Evolutionary conservation across 2,329 filamentous ascomycete genomes (phyloP), one percentile per base, ranked within the genome.

Genomic region (Didymella sp.): DNA sequence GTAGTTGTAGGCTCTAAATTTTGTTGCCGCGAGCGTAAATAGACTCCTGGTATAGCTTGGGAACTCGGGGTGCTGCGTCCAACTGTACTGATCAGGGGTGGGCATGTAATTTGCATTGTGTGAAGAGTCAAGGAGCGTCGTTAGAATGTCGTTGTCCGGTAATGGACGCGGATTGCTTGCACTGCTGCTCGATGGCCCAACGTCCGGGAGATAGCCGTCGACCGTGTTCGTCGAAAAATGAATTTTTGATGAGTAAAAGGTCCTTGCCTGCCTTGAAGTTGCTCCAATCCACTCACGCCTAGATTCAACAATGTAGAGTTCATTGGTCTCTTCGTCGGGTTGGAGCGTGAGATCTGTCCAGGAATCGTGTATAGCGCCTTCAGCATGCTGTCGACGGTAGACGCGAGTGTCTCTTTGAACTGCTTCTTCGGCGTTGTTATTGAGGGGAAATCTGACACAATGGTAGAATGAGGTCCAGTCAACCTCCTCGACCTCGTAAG

Each of bases 281-380:
- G 81, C 82, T 44, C 79, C 69, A 9, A 76, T 79, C 86, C 87
- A 92, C 71, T 92, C 90, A 25, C 86, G 87, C 13, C 90, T 82
- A 27, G 83, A 84, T 72, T 93, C 90, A 0, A 90, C 74, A 17
- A 91, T 86, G 47, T 84, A 79, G 1, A 89, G 74, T 13, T 80
- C 73, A 1, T 85, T 85, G 0, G 83, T 87, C 11, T 66, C 65
- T 57, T 90, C 86, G 56, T 90, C 85, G 30, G 78, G 79, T 25
- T 85, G 81, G 1, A 92, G 77, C 4, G 82, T 82, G 3, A 93
- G 76, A 55, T 86, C 84, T 0, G 85, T 88, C 89, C 89, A 93
- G 2, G 88, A 83, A 64, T 92, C 87, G 62, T 92, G 89, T 15
- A 92, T 86, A 0, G 88, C 84, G 0, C 89, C 89, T 70, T 92